phyloP scores from a whole-genome alignment of 495 filamentous ascomycete species.

The Podospora pseudoanserina region DNA sequence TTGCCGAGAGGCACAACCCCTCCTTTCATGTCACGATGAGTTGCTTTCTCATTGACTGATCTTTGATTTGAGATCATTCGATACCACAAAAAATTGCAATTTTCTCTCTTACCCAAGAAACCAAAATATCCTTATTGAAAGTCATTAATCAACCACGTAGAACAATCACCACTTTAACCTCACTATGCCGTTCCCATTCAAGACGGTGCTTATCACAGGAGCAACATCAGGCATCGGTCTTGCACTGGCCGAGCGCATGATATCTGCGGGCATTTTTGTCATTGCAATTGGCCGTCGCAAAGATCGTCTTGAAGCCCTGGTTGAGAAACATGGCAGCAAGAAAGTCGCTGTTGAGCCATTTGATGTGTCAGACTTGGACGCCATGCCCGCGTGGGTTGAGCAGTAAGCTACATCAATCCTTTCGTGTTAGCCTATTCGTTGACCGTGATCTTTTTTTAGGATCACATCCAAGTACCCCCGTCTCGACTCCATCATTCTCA shows the following conservation, averaged over 20 bases:
- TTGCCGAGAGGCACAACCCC: neutral
- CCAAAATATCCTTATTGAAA: neutral
- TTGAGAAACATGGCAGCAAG: constrained; percentile 54
- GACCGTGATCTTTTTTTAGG: constrained; percentile 26
- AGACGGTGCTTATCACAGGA: constrained; percentile 66
- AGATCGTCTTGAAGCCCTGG: constrained; percentile 61
- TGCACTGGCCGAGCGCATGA: constrained; percentile 59
- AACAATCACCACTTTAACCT: neutral
- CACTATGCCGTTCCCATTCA: constrained; percentile 59
- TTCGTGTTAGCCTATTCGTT: neutral
- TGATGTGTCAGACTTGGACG: constrained; percentile 60
- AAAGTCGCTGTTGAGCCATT: constrained; percentile 53
- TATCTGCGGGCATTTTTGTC: constrained; percentile 57
- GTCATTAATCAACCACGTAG: neutral
- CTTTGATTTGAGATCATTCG: neutral
- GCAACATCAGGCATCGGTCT: constrained; percentile 70
- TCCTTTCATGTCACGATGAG: neutral
- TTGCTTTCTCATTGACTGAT: neutral
- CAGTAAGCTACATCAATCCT: constrained; percentile 31
- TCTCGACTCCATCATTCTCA: constrained; percentile 55
- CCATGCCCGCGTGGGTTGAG: constrained; percentile 54
- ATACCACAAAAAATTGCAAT: neutral
- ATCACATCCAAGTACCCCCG: constrained; percentile 55
- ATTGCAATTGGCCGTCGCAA: constrained; percentile 63
- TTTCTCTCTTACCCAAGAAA: neutral